These are phyloP conservation scores for Fusarium nygamai DNA, from an alignment of 2,329 filamentous ascomycete species.

Conservation along the genomic window DNA sequence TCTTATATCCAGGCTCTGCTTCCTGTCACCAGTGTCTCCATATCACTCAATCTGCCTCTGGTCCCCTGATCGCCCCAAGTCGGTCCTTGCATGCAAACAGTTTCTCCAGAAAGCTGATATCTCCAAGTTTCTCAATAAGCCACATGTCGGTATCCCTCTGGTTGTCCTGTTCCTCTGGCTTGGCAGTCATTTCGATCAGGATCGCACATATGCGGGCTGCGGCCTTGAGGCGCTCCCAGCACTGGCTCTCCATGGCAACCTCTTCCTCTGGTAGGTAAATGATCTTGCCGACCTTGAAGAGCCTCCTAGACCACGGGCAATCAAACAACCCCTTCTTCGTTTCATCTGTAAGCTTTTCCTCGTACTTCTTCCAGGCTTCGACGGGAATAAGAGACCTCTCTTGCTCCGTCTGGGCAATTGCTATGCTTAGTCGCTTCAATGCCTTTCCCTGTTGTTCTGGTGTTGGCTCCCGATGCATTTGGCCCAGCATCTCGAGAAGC, in stretches of 20 bases:
- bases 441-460: conserved; percentile 6
- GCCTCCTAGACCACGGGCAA: conserved; percentile 35
- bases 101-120: conserved; percentile 40
- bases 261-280: conserved; percentile 45
- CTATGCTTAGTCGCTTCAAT: conserved; percentile 6
- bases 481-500: conserved; percentile 14
- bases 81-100: conserved; percentile 10
- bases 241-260: conserved; percentile 27
- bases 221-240: conserved; percentile 42
- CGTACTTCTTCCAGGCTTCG: conserved; percentile 36
- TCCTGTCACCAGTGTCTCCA: background rate
- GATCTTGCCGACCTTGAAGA: conserved; percentile 39
- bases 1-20: background rate
- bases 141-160: conserved; percentile 33
- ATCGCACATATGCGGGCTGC: conserved; percentile 42
- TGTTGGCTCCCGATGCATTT: conserved; percentile 8
- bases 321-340: conserved; percentile 7
- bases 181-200: conserved; percentile 39
- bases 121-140: conserved; percentile 38
- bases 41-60: background rate
- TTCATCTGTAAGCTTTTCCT: conserved; percentile 32
- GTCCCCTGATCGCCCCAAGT: background rate
- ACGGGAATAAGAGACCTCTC: conserved; percentile 34
- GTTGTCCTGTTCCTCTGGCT: conserved; percentile 29
- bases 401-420: conserved; percentile 1